Percentiles rank a stretch among this genome's conserved stretches.
phyloP scores from a whole-genome alignment of 352 stramenopile genomes.

The Pythium apleroticum region DNA sequence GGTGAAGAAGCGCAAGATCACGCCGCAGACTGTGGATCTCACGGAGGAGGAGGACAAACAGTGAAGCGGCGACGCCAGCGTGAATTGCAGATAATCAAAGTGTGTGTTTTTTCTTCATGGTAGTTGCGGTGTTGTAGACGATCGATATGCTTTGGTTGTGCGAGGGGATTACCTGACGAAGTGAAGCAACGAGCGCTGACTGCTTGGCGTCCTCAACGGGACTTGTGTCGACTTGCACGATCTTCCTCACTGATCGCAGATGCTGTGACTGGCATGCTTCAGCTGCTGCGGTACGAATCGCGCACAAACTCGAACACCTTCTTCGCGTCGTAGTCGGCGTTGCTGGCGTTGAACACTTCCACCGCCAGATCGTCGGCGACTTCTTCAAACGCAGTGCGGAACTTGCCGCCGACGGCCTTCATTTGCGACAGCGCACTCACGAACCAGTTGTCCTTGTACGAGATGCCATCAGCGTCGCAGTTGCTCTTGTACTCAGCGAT shows the following conservation, averaged over 20 bases:
- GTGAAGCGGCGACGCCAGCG: background rate
- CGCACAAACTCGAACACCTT: constrained; percentile 75
- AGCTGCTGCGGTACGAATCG: constrained; percentile 65
- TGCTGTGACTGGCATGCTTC: background rate
- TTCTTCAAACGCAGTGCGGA: constrained; percentile 55
- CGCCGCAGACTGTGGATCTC: constrained; percentile 21
- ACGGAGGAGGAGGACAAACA: constrained; percentile 9
- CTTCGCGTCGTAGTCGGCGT: constrained; percentile 64
- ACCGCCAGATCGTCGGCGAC: constrained; percentile 50
- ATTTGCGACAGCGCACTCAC: constrained; percentile 68
- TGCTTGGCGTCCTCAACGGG: background rate
- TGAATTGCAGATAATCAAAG: background rate
- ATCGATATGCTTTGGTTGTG: background rate
- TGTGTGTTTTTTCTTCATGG: constrained; percentile 7
- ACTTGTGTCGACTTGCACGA: background rate
- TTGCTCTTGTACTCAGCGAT: constrained; percentile 75
- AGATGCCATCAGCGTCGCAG: constrained; percentile 68
- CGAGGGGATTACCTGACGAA: background rate
- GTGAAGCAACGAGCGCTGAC: background rate
- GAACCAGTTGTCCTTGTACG: constrained; percentile 84
- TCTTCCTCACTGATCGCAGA: too few relatives aligned
- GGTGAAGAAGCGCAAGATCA: constrained; percentile 67
- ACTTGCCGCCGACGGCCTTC: constrained; percentile 60
- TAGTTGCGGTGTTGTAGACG: background rate
- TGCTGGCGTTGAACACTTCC: constrained; percentile 51